These are phyloP conservation scores for Leccinum fuscescens DNA, from an alignment of 1,284 basidiomycete genomes.

Conservation along the genomic window DNA sequence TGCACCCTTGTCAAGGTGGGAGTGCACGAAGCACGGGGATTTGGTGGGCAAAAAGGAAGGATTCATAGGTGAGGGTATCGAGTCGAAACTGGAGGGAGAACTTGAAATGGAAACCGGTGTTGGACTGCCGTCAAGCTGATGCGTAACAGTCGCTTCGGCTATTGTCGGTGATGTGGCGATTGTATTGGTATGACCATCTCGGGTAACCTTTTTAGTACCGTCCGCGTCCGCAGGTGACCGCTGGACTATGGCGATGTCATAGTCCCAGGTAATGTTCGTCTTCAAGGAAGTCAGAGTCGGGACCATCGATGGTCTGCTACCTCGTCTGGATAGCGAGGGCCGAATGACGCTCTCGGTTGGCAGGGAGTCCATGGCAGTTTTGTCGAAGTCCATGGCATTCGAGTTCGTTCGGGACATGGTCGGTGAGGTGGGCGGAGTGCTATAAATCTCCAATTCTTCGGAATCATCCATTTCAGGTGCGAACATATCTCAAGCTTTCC, in stretches of 20 bases:
- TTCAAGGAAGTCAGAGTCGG: conserved; percentile 39
- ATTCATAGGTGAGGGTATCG: conserved; percentile 37
- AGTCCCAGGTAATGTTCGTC: conserved; percentile 46
- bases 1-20: conserved; percentile 74
- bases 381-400: conserved; percentile 21
- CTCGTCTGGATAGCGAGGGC: conserved; percentile 48
- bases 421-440: conserved; percentile 62
- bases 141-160: conserved; percentile 23
- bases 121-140: conserved; percentile 13
- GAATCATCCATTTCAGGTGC: conserved; percentile 27
- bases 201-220: conserved; percentile 13
- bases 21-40: conserved; percentile 87
- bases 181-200: neutral
- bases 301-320: conserved; percentile 39
- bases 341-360: conserved; percentile 29
- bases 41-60: conserved; percentile 37
- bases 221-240: conserved; percentile 21
- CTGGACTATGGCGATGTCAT: conserved; percentile 44
- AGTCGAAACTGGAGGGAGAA: conserved; percentile 29
- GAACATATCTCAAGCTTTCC: conserved; percentile 20
- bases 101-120: conserved; percentile 26
- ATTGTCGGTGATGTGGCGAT: conserved; percentile 27
- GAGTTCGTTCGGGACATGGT: conserved; percentile 29
- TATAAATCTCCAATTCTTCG: conserved; percentile 43
- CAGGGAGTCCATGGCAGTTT: conserved; percentile 29